phyloP scores from a whole-genome alignment of 108 stramenopile species.

The Poteriospumella lacustris region DNA sequence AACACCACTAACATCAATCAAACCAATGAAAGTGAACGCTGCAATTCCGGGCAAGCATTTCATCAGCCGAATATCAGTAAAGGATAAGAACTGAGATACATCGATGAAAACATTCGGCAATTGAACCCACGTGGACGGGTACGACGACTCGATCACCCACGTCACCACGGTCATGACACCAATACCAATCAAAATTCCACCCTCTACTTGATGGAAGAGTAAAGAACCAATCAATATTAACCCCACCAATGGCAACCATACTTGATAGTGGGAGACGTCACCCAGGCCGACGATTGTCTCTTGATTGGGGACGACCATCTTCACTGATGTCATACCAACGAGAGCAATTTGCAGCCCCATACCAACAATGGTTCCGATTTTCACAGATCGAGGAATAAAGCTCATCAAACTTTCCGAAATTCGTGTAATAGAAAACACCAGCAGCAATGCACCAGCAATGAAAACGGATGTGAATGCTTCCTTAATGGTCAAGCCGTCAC shows the following conservation, averaged over 20 bases:
- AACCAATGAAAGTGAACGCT: constrained; percentile 55
- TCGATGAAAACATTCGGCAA: constrained; percentile 44
- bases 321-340: constrained; percentile 56
- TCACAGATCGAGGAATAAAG: constrained; percentile 37
- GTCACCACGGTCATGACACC: constrained; percentile 39
- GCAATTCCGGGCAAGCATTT: constrained; percentile 37
- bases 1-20: constrained; percentile 63
- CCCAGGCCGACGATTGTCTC: constrained; percentile 56
- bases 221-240: constrained; percentile 51
- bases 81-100: constrained; percentile 24
- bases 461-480: constrained; percentile 47
- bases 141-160: constrained; percentile 42
- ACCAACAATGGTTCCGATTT: constrained; percentile 60
- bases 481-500: constrained; percentile 31
- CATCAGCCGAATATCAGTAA: constrained; percentile 21
- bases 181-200: constrained; percentile 58
- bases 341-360: constrained; percentile 61
- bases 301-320: constrained; percentile 49
- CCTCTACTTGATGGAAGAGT: constrained; percentile 53
- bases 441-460: constrained; percentile 40
- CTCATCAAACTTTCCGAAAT: constrained; percentile 34
- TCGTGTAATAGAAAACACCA: constrained; percentile 37
- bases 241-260: constrained; percentile 48
- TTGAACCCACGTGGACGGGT: constrained; percentile 43
- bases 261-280: constrained; percentile 36